Base-by-base conservation (phyloP, 352 stramenopile species). In the Phytopythium delawarense region DNA sequence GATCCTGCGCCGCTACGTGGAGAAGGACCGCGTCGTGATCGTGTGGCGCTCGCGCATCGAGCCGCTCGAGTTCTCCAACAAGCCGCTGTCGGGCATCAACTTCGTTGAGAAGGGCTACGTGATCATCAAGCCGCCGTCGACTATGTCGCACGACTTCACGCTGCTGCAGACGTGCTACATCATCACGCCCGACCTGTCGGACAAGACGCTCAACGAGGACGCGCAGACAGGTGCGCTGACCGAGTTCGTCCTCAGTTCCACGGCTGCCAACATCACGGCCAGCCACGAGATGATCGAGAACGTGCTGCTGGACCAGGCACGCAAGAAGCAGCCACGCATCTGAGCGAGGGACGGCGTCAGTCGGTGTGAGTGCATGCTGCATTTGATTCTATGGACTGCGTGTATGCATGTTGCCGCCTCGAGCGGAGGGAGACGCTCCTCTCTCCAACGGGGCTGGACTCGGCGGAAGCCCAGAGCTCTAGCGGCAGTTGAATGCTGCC, bases 101-200 rank as follows among this genome's bases (percentile, higher is more conserved):
- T 88, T 83, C 34, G 62, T 69, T 1, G 75, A 90, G 50, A 71
- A 77, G 18, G 78, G 76, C 21, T 90, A 85, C 67, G 75, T 83
- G 48, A 51, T 90, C 28, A 68, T 84, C 23, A 78, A 77, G 51
- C 76, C 69, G 54, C 64, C 65, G 12, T 82, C 76, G n/a, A 68
- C 68, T 16, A 37, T 46, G 11, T 64, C 71, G 21, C 62, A 32
- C 5, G 68, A 81, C 7, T 57, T 70, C 21, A 71, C 78, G 46
- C 70, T 87, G 13, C 60, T 90, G 53, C 74, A 87, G 57, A 74
- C 74, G 52, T 82, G 76, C 46, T 66, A 73, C 20, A 67, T 83
- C 11, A 71, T 81, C 37, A 77, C 74, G 5, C 72, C 79, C 18
- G 70, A 87, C 40, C 74, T 76, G 35, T 71, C 59, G 20, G 62